Base-by-base conservation (phyloP, 768 basidiomycete species). In the Phylloporus sp. region DNA sequence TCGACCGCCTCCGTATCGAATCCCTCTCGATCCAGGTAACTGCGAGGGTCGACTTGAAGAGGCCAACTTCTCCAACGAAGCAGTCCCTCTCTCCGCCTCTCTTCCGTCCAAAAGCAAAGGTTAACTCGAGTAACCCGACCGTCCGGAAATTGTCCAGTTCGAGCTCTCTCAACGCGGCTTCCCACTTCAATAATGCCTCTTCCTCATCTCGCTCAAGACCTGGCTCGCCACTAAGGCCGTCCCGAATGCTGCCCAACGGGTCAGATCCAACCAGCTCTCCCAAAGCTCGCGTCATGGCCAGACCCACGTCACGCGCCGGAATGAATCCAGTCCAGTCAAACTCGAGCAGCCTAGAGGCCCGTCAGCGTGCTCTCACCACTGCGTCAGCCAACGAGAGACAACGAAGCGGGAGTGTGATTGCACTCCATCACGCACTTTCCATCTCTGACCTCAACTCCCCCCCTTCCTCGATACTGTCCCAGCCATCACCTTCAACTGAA, bases 121-220 rank as follows among this genome's bases (percentile, higher is more conserved):
- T 86, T 31, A 84, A 79, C 56, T n/a, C n/a, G n/a, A 74, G 69
- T 49, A 78, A 71, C 54, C 78, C 78, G 28, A 72, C 74, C 4
- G 44, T 61, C 37, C 60, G 66, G 29, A 66, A 62, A 35, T 37
- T 52, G 1, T 51, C 60, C 37, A 57, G 61, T 26, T 50, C 61
- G 38, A 56, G 49, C 27, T 50, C 65, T 9, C 50, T 60, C 9
- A 40, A 9, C 17, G n/a, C n/a, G n/a, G n/a, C 46, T 10, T 36
- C 49, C 18, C 53, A 35, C 9, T 43, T 53, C 38, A 56, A 57
- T 46, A 20, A 58, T 62, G 27, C 64, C 71, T 26, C 71, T 71
- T 31, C 70, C 73, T 31, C 66, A 68, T 38, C 57, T 64, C 22
- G 74, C 71, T 52, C 81, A 70, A 42, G 69, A 57, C 64, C 71